A percentile compares a stretch with the other conserved stretches of the same genome.
Evolutionary conservation across 176 grass and related monocot genomes (phyloP).

Genomic region (Saccharum spontaneum): DNA sequence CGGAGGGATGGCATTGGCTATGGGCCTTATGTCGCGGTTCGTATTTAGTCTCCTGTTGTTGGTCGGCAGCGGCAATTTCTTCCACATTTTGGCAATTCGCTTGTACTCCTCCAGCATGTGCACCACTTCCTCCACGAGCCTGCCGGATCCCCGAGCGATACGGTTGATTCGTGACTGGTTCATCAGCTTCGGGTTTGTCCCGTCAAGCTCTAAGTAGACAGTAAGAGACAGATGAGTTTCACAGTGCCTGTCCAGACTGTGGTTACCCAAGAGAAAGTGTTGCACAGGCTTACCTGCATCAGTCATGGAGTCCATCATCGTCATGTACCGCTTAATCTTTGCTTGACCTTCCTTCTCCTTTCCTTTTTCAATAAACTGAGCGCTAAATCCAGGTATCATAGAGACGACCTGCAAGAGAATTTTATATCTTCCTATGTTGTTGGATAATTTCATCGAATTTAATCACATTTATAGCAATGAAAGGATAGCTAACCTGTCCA

Average conservation of each 20-base stretch:
- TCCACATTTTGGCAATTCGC: slow-evolving; percentile 71
- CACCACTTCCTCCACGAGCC: slow-evolving; percentile 59
- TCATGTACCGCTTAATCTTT: slow-evolving; percentile 96
- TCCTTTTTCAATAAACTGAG: slow-evolving; percentile 82
- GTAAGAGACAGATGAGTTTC: slow-evolving; percentile 1
- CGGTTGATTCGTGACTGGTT: slow-evolving; percentile 66
- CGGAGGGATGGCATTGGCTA: slow-evolving; percentile 62
- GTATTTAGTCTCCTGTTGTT: slow-evolving; percentile 45
- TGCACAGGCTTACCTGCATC: slow-evolving; percentile 50
- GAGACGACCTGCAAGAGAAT: slow-evolving; percentile 60
- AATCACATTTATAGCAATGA: slow-evolving; percentile 6
- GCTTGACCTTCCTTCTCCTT: slow-evolving; percentile 88
- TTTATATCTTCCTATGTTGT: background rate
- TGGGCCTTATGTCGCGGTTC: slow-evolving; percentile 47
- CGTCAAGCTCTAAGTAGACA: slow-evolving; percentile 63
- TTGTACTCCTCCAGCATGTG: slow-evolving; percentile 90
- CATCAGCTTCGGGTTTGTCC: slow-evolving; percentile 83
- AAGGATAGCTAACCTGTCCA: slow-evolving; percentile 53
- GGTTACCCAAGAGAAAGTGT: background rate
- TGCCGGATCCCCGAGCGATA: slow-evolving; percentile 60
- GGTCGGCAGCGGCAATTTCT: slow-evolving; percentile 54
- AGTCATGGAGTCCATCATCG: slow-evolving; percentile 96
- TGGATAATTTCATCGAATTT: slow-evolving; percentile 10
- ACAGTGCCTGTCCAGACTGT: background rate
- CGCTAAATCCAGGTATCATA: slow-evolving; percentile 80